Evolutionary conservation across 2,329 filamentous ascomycete species (phyloP), one percentile per base, ranked within the genome.

Genomic region (Hypoxylon sp.): DNA sequence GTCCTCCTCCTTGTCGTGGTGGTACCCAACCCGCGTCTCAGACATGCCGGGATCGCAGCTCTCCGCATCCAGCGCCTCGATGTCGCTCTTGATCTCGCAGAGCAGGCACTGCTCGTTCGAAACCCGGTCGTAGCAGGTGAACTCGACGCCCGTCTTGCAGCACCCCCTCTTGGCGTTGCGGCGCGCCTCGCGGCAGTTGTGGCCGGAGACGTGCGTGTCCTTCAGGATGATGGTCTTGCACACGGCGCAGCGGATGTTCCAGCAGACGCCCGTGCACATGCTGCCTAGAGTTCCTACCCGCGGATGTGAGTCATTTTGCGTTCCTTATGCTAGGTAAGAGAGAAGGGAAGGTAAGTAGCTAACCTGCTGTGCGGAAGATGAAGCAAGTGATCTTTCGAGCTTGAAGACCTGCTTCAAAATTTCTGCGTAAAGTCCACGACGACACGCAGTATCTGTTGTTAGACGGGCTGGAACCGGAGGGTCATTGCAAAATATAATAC

Each of bases 251-350:
- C 32, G 44, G 33, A 55, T 64, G 0, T 60, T 16, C 46, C 70
- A 67, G 2, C 33, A n/a, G 4, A 65, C 62, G 0, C 68, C 68
- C 0, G 72, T 73, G 16, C 73, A 75, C 73, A 75, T 75, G 3
- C 40, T 66, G 20, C 5, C 12, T 42, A 9, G 36, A 20, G 30
- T 20, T 40, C 11, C 14, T 14, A 14, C n/a, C n/a, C n/a, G n/a
- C n/a, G n/a, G n/a, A n/a, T 9, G 38, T 20, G 2, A 20, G 36
- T 6, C 6, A 3, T 38, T 20, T n/a, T 18, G 12, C 24, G 9
- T 8, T 38, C 8, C 0, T 2, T 28, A 16, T 48, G 12, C 11
- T 18, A 36, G n/a, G n/a, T 9, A 11, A 12, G 16, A 26, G 20
- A 0, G 44, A 36, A 28, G 42, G 36, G 44, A 33, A 9, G 14